Base-by-base conservation (phyloP, 1,139 yeast genomes). In the Yamadazyma sp. region DNA sequence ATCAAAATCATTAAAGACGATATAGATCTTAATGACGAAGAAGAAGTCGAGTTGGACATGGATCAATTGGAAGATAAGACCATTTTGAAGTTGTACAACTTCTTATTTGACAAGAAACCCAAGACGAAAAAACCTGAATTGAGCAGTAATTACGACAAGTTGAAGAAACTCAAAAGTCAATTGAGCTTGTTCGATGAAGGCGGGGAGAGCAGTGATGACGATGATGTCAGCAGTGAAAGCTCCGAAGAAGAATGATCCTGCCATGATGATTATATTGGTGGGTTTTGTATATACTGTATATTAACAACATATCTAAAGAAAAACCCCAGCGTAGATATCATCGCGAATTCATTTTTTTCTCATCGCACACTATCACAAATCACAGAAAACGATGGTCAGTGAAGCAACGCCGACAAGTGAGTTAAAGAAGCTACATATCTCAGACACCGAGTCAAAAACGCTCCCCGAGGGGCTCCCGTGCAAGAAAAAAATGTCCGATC, bases 11-110 rank as follows among this genome's bases (percentile, higher is more conserved):
- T 92, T 51, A 86, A 86, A 56, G 95, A 87, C 59, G 85, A 87
- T 50, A 79, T 89, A 73, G 87, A 87, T 50, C 75, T 86, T 48
- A 39, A 75, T 48, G 81, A 80, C 54, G 98, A 92, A 54, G 94
- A 85, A 58, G 77, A 72, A 52, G 94, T 92, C 45, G 98, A 94
- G 69, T 75, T 92, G 47, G 98, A 94, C 62, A 86, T 94, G 83
- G 98, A 92, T 62, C 87, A 85, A 62, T 76, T 92, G 53, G 96
- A 88, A 54, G 92, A 88, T 51, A 72, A 79, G 39, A 91, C 98
- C 1, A 78, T 92, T 37, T 67, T 87, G 58, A 87, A 87, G 56
- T 70, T 92, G 50, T 91, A 91, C 71, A 84, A 87, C 61, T 85
- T 76, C 60, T 82, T 85, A 44, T 85, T 84, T 51, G 81, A 81